A percentile compares a stretch with the other conserved stretches of the same genome.
Conservation (phyloP, 2,329 filamentous ascomycete genomes). For the Botrytis tulipae region DNA sequence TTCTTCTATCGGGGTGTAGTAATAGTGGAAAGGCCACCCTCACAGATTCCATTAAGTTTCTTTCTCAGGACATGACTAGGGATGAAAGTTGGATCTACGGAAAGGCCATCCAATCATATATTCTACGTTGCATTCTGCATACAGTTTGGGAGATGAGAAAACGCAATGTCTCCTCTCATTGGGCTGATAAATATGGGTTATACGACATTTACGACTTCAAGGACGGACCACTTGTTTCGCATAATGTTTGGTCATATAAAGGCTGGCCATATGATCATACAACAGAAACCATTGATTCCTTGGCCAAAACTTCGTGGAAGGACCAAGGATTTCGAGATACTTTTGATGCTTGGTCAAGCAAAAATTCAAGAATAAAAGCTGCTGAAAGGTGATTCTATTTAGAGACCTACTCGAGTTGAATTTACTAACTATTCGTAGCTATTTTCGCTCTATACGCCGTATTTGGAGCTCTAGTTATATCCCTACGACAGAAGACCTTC, state of each 20-base stretch:
- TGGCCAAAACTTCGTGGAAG: background rate
- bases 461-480: background rate
- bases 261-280: background rate
- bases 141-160: background rate
- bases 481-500: background rate
- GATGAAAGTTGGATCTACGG: background rate
- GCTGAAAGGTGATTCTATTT: background rate
- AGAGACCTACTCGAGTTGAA: background rate
- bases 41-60: background rate
- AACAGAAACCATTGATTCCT: fast-evolving
- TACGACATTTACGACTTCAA: background rate
- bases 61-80: background rate
- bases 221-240: background rate
- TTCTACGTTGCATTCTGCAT: background rate
- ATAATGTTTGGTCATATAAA: background rate
- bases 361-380: background rate
- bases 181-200: background rate
- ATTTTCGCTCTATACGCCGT: background rate
- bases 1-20: background rate
- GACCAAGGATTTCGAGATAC: background rate
- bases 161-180: background rate
- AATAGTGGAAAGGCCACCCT: background rate
- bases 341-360: background rate
- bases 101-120: background rate
- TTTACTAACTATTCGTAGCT: background rate